These are phyloP conservation scores for Paramecium caudatum DNA, from an alignment of 73 alveolate genomes.

Conservation along the genomic window DNA sequence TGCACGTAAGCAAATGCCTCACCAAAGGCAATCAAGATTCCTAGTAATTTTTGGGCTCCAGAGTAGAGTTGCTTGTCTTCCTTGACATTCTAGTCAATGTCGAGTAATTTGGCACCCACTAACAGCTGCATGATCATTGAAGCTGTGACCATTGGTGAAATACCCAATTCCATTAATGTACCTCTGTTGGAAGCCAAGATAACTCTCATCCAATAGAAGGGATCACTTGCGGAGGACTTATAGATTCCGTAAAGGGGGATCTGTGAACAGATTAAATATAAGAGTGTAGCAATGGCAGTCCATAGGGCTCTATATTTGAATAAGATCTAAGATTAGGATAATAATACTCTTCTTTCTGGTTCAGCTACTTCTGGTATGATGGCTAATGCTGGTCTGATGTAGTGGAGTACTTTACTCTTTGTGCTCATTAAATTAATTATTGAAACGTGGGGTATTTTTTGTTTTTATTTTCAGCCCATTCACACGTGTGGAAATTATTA, in stretches of 20 bases:
- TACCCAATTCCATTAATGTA: constrained; percentile 99
- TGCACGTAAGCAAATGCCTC: constrained; percentile 99
- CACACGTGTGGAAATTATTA: constrained; percentile 63
- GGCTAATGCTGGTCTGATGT: constrained; percentile 96
- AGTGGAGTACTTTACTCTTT: constrained; percentile 87
- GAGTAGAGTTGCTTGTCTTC: constrained; percentile 97
- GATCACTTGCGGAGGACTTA: constrained; percentile 96
- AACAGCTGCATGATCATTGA: constrained; percentile 99
- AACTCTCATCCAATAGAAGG: constrained; percentile 99
- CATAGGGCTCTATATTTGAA: constrained; percentile 95
- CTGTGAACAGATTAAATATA: constrained; percentile 99
- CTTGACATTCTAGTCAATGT: constrained; percentile 97
- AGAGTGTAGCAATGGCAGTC: constrained; percentile 98
- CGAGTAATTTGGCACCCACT: constrained; percentile 98
- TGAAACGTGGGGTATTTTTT: neutral
- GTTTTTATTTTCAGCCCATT: neutral
- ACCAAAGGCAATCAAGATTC: constrained; percentile 84
- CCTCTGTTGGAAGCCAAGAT: constrained; percentile 99
- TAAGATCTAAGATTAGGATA: constrained; percentile 50
- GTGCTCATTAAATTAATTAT: constrained; percentile 72
- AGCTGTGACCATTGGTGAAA: constrained; percentile 99
- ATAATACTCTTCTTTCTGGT: constrained; percentile 90
- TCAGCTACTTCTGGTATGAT: constrained; percentile 98
- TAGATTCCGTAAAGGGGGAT: constrained; percentile 99
- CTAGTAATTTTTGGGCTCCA: constrained; percentile 94